These are phyloP conservation scores for Trichoderma sp. DNA, from an alignment of 2,329 filamentous ascomycete species.

Conservation along the genomic window DNA sequence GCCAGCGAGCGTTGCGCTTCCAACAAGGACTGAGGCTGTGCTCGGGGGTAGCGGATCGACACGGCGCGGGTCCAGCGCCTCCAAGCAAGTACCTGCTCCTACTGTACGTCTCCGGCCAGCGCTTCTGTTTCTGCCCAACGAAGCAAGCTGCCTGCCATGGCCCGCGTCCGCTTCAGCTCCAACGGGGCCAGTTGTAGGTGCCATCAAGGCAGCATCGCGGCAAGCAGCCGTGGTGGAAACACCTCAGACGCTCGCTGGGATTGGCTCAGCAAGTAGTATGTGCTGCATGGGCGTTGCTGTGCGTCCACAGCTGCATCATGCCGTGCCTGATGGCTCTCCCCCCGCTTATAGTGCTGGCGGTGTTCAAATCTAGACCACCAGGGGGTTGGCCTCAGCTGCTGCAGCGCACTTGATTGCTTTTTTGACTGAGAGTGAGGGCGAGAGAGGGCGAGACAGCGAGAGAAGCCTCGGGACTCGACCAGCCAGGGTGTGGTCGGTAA, in stretches of 20 bases:
- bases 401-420: neutral
- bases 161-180: neutral
- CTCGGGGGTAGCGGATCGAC: conserved; percentile 22
- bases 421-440: no score
- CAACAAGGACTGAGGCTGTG: conserved; percentile 21
- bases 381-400: neutral
- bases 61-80: conserved; percentile 10
- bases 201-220: neutral
- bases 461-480: neutral
- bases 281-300: neutral
- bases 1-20: neutral
- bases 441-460: neutral
- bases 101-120: no score
- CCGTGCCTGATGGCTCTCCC: neutral
- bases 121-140: neutral
- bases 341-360: neutral
- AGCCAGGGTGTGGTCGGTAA: neutral
- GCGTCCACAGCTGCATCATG: neutral
- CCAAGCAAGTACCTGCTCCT: neutral
- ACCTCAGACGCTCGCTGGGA: neutral
- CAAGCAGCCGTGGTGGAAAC: neutral
- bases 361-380: neutral
- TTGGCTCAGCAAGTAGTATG: neutral
- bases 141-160: neutral
- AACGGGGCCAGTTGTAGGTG: neutral